These are phyloP conservation scores for Bruguiera hainesii DNA, from an alignment of 441 rosid genomes.

Conservation along the genomic window DNA sequence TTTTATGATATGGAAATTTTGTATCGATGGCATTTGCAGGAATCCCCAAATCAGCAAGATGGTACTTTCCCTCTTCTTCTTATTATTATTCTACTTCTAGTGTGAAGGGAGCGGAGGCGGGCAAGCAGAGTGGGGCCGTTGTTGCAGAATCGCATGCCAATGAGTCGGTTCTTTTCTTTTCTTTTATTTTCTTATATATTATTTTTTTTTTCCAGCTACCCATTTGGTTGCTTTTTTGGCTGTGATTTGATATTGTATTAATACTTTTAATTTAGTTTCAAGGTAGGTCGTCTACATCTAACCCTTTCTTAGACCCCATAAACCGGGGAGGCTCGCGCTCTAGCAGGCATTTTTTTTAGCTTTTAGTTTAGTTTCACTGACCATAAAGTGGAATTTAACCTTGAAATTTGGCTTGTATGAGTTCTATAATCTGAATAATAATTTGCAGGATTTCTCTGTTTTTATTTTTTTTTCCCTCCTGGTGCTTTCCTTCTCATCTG, in stretches of 20 bases:
- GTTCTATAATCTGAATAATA: too few species aligned
- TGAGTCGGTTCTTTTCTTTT: background rate
- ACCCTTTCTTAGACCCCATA: too few species aligned
- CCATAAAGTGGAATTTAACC: too few species aligned
- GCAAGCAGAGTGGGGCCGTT: constrained; percentile 2
- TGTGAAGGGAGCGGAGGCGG: background rate
- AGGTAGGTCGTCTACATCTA: too few species aligned
- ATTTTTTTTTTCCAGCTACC: background rate
- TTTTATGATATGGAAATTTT: background rate
- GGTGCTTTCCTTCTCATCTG: too few species aligned
- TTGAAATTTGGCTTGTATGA: too few species aligned
- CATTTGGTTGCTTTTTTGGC: too few species aligned
- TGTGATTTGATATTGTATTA: background rate
- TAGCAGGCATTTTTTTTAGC: too few species aligned
- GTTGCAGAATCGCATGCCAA: constrained; percentile 8
- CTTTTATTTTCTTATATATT: too few species aligned
- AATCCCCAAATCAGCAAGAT: constrained; percentile 10
- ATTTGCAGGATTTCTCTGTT: too few species aligned
- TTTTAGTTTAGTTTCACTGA: background rate
- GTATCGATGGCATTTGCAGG: constrained; percentile 12
- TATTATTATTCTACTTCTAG: background rate
- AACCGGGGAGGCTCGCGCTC: too few species aligned
- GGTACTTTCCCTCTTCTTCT: constrained; percentile 11
- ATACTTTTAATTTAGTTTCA: background rate
- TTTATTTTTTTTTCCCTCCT: too few species aligned